Evolutionary conservation across 768 basidiomycete species (phyloP), one percentile per base, ranked within the genome.

Genomic region (Lactifluus piperatus): DNA sequence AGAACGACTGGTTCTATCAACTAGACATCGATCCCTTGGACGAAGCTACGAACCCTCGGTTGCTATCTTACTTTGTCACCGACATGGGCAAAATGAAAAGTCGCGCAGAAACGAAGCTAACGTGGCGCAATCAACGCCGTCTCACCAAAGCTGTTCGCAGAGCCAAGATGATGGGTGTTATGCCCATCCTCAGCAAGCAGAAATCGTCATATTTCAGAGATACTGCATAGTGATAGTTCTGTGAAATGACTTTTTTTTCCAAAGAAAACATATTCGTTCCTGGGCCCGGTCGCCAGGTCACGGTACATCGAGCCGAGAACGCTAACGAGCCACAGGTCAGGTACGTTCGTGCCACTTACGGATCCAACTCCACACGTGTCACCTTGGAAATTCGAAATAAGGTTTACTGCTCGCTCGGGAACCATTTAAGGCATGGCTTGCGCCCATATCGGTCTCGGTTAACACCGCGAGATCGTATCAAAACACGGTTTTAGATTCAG

Each of bases 161-260:
- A 59, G 88, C 94, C 58, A 90, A 87, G 73, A 85, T 86, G 79
- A 94, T 95, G 89, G 94, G 94, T 41, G 69, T 91, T 57, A 81
- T 95, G 54, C 88, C 91, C 4, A 63, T 74, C 36, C 54, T 64
- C 46, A 54, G 43, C 50, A 63, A 56, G 14, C 44, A 56, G 11
- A 44, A 47, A 39, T 3, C 55, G 24, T 39, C 18, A 22, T 60
- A 56, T 32, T 45, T 5, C 51, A 46, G 29, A 56, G 49, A 46
- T 26, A 14, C 18, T 8, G 6, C 53, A 45, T 41, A 29, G 18
- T 7, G 26, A 10, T 50, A 55, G 54, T 48, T 36, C n/a, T 47
- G 34, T 29, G 37, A 47, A 27, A 36, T 44, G 48, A 20, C 24
- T 29, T 39, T 39, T 26, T 27, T 18, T 29, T n/a, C n/a, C 20